A percentile compares a stretch with the other conserved stretches of the same genome.
Conservation (phyloP, 2,329 filamentous ascomycete genomes). For the Cladophialophora chaetospira region DNA sequence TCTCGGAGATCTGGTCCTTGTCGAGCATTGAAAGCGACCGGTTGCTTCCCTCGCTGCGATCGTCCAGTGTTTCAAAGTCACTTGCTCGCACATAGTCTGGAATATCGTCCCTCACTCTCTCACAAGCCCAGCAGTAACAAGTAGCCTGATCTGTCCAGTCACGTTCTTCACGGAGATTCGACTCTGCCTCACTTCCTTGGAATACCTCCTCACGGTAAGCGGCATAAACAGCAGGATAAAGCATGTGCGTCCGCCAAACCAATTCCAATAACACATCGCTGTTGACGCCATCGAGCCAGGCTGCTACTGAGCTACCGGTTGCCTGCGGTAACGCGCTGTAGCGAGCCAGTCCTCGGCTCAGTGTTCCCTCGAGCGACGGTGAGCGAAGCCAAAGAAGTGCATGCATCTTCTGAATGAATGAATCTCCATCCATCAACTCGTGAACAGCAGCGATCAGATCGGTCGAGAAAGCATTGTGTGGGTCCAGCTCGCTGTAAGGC, state of each 20-base stretch:
- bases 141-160: too few species aligned
- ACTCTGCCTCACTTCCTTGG: too few species aligned
- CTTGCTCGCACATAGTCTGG: neutral
- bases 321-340: conserved; percentile 9
- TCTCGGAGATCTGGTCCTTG: conserved; percentile 6
- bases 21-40: neutral
- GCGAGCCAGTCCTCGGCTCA: conserved; percentile 12
- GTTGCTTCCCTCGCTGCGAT: neutral
- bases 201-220: conserved; percentile 2
- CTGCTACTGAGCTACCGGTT: neutral
- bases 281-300: conserved; percentile 2
- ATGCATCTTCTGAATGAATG: conserved; percentile 18
- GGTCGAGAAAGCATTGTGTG: conserved; percentile 7
- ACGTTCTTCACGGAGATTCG: too few species aligned
- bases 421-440: neutral
- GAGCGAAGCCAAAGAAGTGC: conserved; percentile 27
- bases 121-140: conserved; percentile 28
- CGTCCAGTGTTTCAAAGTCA: too few species aligned
- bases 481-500: conserved; percentile 17
- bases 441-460: conserved; percentile 20
- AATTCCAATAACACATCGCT: conserved; percentile 12
- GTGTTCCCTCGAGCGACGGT: conserved; percentile 20
- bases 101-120: conserved; percentile 24
- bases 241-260: conserved; percentile 25
- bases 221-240: conserved; percentile 18